Conservation (phyloP, 257 asterid species). For the Nicotiana undulata region DNA sequence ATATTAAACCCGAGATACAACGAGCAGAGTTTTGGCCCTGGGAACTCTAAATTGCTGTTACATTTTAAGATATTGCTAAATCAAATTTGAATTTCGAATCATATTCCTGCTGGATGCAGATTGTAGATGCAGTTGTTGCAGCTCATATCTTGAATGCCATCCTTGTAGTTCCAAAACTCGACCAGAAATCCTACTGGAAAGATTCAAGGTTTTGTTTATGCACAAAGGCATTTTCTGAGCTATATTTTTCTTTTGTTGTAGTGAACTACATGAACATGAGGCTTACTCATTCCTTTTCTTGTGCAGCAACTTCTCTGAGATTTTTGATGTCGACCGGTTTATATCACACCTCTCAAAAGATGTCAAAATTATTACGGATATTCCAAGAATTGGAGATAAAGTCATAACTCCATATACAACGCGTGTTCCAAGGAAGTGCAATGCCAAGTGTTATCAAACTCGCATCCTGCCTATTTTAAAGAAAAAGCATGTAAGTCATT, state of each 20-base stretch:
- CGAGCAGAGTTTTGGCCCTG: neutral
- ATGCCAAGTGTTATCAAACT: constrained; percentile 43
- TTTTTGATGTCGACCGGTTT: constrained; percentile 57
- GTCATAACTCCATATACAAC: constrained; percentile 27
- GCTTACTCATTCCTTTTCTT: neutral
- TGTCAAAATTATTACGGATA: constrained; percentile 41
- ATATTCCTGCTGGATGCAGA: constrained; percentile 31
- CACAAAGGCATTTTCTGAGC: neutral
- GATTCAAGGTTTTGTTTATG: constrained; percentile 45
- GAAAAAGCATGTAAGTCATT: constrained; percentile 45
- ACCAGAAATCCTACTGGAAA: constrained; percentile 76
- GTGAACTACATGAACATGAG: neutral
- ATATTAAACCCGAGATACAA: neutral
- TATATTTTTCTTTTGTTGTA: neutral
- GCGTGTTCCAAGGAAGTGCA: constrained; percentile 70
- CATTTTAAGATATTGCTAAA: neutral
- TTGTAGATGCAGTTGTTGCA: constrained; percentile 74
- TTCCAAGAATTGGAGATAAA: constrained; percentile 41
- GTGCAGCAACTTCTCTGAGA: constrained; percentile 77
- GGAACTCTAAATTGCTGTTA: neutral
- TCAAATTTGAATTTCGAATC: neutral
- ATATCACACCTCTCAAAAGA: constrained; percentile 37
- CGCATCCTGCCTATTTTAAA: constrained; percentile 50
- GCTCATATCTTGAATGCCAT: constrained; percentile 68
- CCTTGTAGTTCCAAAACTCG: constrained; percentile 65